Percentiles rank a stretch among this genome's conserved stretches.
phyloP scores from a whole-genome alignment of 2,329 filamentous ascomycete genomes.

The Venturia carpophila region DNA sequence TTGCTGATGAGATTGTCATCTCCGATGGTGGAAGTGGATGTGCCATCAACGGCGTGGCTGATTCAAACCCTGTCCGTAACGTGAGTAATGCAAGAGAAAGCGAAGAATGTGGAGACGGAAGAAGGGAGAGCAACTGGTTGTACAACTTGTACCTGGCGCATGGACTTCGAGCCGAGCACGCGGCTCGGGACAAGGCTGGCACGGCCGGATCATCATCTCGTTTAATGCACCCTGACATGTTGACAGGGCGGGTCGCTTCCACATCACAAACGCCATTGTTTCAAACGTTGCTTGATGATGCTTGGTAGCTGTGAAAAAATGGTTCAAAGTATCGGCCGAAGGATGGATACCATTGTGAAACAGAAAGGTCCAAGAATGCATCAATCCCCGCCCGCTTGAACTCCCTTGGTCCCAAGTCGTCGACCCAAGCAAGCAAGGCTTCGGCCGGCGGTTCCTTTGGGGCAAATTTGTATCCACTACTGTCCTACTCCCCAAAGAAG shows the following conservation, averaged over 20 bases:
- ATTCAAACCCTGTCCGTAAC: neutral
- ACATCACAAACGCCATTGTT: constrained; percentile 4
- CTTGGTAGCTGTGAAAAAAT: neutral
- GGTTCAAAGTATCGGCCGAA: neutral
- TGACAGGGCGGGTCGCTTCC: neutral
- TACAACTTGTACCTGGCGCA: neutral
- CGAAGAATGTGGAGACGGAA: constrained; percentile 3
- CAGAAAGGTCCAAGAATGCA: neutral
- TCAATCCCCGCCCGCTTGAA: neutral
- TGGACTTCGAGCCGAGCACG: neutral
- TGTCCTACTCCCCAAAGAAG: neutral
- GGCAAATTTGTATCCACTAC: neutral
- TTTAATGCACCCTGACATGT: neutral
- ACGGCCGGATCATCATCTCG: constrained; percentile 2
- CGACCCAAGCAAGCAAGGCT: neutral
- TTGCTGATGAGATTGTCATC: neutral
- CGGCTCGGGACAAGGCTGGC: constrained; percentile 7
- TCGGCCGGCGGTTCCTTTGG: neutral
- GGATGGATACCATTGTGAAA: neutral
- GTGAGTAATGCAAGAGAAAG: neutral
- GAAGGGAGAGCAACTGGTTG: neutral
- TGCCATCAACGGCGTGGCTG: constrained; percentile 7
- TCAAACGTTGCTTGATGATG: neutral
- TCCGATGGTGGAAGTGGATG: neutral
- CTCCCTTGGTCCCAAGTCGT: neutral